A percentile compares a stretch with the other conserved stretches of the same genome.
Conservation (phyloP, 1,139 yeast species). For the Diutina pseudorugosa region DNA sequence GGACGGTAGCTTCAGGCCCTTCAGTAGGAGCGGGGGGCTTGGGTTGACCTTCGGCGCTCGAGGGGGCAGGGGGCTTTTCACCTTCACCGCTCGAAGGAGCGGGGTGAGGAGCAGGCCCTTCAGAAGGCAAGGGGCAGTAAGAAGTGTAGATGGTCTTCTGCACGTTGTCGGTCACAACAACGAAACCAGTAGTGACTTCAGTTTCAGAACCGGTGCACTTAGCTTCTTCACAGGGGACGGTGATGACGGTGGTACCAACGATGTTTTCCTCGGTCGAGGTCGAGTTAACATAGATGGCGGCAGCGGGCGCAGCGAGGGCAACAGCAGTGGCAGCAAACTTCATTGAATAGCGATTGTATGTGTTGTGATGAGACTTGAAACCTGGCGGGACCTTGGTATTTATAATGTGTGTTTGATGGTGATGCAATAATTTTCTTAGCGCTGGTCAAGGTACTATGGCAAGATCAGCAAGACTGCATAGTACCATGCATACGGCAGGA, state of each 20-base stretch:
- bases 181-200: conserved; percentile 7
- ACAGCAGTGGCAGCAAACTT: conserved; percentile 17
- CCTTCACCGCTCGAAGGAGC: conserved; percentile 5
- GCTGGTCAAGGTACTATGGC: neutral
- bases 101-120: conserved; percentile 7
- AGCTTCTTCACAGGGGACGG: neutral
- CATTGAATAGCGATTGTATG: conserved; percentile 9
- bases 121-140: conserved; percentile 4
- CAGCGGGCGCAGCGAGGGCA: conserved; percentile 12
- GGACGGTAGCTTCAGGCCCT: conserved; percentile 6
- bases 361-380: neutral
- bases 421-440: neutral
- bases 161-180: conserved; percentile 8
- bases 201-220: neutral
- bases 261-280: neutral
- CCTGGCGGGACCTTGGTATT: neutral
- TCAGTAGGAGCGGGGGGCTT: conserved; percentile 8
- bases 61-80: conserved; percentile 4
- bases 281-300: neutral
- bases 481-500: neutral
- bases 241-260: neutral
- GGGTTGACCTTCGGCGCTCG: neutral
- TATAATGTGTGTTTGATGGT: neutral
- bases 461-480: neutral
- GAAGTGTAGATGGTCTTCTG: conserved; percentile 5